Evolutionary conservation across 768 basidiomycete species (phyloP).

Genomic region (Coprinopsis strossmayeri): DNA sequence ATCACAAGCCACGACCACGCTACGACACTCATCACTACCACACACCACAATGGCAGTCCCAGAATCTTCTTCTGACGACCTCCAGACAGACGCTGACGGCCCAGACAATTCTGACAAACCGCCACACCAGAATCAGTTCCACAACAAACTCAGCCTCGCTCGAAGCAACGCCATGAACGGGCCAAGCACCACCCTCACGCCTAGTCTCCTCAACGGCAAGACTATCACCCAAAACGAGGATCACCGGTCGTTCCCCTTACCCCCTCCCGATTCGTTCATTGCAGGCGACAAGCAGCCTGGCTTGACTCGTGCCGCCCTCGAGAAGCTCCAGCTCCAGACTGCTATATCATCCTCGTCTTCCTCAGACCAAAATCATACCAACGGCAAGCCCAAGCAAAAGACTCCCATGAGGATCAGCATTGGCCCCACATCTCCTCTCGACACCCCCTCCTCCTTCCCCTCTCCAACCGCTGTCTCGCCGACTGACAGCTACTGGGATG

Average conservation of each 20-base stretch:
- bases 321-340: constrained; percentile 26
- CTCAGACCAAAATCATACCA: constrained; percentile 26
- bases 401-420: constrained; percentile 15
- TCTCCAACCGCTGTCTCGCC: constrained; percentile 36
- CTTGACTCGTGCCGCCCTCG: constrained; percentile 36
- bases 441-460: constrained; percentile 13
- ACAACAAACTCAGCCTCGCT: constrained; percentile 17
- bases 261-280: constrained; percentile 41
- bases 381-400: constrained; percentile 6
- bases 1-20: constrained; percentile 13
- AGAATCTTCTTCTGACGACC: constrained; percentile 38
- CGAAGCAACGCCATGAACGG: constrained; percentile 13
- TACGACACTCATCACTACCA: constrained; percentile 18
- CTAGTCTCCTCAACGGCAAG: constrained; percentile 12
- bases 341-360: constrained; percentile 25
- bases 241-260: constrained; percentile 35
- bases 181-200: constrained; percentile 13
- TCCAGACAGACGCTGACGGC: constrained; percentile 49
- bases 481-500: constrained; percentile 52
- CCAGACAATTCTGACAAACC: constrained; percentile 58
- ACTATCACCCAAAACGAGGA: constrained; percentile 15
- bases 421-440: not conserved
- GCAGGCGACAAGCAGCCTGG: constrained; percentile 47
- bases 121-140: constrained; percentile 30
- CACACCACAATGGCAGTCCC: constrained; percentile 32